Base-by-base conservation (phyloP, 495 filamentous ascomycete genomes). In the Aspergillus saccharolyticus region DNA sequence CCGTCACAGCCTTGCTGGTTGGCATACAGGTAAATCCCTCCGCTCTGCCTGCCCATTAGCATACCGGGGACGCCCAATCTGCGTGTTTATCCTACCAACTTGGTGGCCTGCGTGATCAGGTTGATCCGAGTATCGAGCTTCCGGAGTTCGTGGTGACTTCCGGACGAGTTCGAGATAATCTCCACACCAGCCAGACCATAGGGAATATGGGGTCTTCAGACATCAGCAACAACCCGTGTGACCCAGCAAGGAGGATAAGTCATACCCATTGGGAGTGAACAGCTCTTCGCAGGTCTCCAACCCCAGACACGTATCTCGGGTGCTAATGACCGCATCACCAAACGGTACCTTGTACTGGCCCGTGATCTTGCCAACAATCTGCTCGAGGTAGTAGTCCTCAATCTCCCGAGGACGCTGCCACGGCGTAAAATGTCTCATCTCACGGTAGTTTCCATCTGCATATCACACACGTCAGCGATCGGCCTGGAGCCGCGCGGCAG, bases 241-340 rank as follows among this genome's bases (percentile, higher is more conserved):
- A n/a, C 8, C 17, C 2, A 46, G 8, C 14, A 25, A 3, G 16
- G 30, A 9, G 16, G 30, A 9, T 14, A 3, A 48, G 16, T 18
- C 58, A 68, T 66, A 77, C 69, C 76, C 78, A 60, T 80, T 76
- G 3, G 88, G 87, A 2, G 86, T 89, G 52, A 90, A 92, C 4
- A 91, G 74, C 66, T 93, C 89, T 66, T 91, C 89, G 58, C 89
- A 92, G 0, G 88, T 90, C 68, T 94, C 89, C 4, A 79, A 72
- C 7, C 83, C 89, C 17, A 95, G 62, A 60, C 79, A 83, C 0
- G 87, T 91, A 61, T 95, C 91, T 16, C 73, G 71, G 5, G 89
- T 90, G 21, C 73, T 80, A 44, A 96, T 82, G 9, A 93, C 81
- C 5, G 80, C 85, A 74, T 96, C 91, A 0, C 91, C 91, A 66